Evolutionary conservation across 306 rosid genomes (phyloP), one percentile per base, ranked within the genome.

Genomic region (Glycine tomentella): DNA sequence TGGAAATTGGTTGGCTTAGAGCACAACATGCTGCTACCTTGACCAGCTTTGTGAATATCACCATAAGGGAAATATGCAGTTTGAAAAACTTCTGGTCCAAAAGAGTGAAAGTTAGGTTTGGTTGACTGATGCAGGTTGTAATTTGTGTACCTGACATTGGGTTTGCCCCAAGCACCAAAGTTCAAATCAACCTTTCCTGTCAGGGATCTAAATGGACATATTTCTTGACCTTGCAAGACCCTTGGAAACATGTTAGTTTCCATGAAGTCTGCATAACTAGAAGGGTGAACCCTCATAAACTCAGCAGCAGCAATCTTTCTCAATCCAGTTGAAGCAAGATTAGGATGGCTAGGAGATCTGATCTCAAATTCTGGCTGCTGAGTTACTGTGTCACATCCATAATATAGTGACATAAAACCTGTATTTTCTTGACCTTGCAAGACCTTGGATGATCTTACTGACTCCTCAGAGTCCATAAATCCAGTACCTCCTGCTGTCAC

Each of bases 181-280:
- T 52, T 86, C 66, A 85, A 64, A 73, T 89, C 93, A 72, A 88
- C 75, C 86, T 90, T 90, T 80, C 90, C 91, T 16, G 92, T 74
- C 77, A 87, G 86, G 56, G 97, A 88, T 76, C 92, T 91, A 86
- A 91, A 69, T 64, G 92, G 94, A 88, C 91, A 89, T 81, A 91
- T 91, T 94, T 92, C 99, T 95, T 95, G 97, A 95, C 97, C 97
- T 91, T 95, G 99, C 97, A 91, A 95, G 97, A 95, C 97, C 97
- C 85, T 92, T 9, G 91, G 94, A 85, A 90, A 87, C 86, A 91
- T 84, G 17, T 86, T 89, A 56, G 94, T 79, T 84, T 95, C 99
- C 72, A 70, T 84, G 79, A 91, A 88, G 90, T 95, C 92, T 73
- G 97, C 85, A 76, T 80, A 89, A 80, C 89, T 81, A 86, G 88